These are phyloP conservation scores for Clathrospora elynae DNA, from an alignment of 2,329 filamentous ascomycete genomes.

Conservation along the genomic window DNA sequence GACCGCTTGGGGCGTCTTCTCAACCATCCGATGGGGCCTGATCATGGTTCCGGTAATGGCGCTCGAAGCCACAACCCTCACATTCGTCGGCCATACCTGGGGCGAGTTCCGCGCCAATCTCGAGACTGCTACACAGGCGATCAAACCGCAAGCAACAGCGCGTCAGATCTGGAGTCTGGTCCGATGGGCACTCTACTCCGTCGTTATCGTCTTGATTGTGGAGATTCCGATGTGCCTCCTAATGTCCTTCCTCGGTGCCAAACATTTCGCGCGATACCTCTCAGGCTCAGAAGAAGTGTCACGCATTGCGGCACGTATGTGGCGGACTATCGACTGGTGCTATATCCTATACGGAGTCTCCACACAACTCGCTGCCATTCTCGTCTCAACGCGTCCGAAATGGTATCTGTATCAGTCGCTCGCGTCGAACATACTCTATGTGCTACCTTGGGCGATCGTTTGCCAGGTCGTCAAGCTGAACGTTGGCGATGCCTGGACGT, in stretches of 20 bases:
- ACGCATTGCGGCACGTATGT: conserved; percentile 68
- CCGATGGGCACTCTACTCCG: conserved; percentile 60
- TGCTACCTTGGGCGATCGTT: conserved; percentile 72
- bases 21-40: conserved; percentile 74
- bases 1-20: conserved; percentile 76
- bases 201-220: conserved; percentile 59
- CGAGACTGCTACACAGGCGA: conserved; percentile 27
- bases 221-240: conserved; percentile 68
- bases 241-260: conserved; percentile 64
- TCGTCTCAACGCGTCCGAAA: conserved; percentile 66
- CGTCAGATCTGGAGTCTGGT: conserved; percentile 51
- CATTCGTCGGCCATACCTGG: conserved; percentile 72
- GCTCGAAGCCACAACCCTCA: conserved; percentile 66
- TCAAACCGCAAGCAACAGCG: conserved; percentile 25
- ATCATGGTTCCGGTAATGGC: conserved; percentile 74
- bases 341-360: conserved; percentile 72
- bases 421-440: conserved; percentile 69
- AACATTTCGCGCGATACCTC: conserved; percentile 66
- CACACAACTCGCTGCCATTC: conserved; percentile 67
- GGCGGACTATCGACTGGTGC: conserved; percentile 61
- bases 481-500: conserved; percentile 66
- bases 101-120: conserved; percentile 55
- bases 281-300: conserved; percentile 63
- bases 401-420: conserved; percentile 74
- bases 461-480: conserved; percentile 51